Evolutionary conservation across 495 filamentous ascomycete genomes (phyloP).

Genomic region (Peziza echinospora): DNA sequence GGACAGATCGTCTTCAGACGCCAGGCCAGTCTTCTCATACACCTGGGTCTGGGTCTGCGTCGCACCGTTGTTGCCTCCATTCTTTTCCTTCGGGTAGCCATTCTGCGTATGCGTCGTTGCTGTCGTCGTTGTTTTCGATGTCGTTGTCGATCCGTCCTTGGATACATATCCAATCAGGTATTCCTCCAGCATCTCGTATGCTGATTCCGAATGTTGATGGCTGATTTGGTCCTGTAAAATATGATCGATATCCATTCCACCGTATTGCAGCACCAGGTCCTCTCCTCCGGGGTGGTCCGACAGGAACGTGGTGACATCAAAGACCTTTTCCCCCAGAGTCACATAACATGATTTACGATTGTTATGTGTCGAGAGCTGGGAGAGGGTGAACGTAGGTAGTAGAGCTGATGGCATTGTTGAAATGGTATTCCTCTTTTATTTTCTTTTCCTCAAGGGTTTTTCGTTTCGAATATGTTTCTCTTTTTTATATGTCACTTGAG

Average conservation of each 20-base stretch:
- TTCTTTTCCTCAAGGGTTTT: no score
- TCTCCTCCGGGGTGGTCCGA: constrained; percentile 75
- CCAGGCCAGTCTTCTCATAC: constrained; percentile 64
- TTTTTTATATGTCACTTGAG: no score
- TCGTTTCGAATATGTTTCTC: no score
- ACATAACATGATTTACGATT: constrained; percentile 77
- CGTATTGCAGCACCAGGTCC: constrained; percentile 75
- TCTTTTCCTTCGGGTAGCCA: constrained; percentile 6
- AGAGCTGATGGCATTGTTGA: constrained; percentile 20
- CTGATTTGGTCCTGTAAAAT: constrained; percentile 71
- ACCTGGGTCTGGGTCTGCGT: constrained; percentile 5
- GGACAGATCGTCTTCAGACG: constrained; percentile 61
- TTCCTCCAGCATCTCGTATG: constrained; percentile 80
- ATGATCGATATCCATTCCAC: constrained; percentile 60
- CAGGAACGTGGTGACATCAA: constrained; percentile 81
- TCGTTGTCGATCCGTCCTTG: constrained; percentile 10
- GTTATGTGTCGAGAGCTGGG: constrained; percentile 65
- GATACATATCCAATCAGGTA: constrained; percentile 45
- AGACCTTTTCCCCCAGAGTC: constrained; percentile 70
- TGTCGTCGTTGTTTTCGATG: constrained; percentile 6
- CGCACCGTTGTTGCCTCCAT: constrained; percentile 13
- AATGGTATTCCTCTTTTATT: no score
- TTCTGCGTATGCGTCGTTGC: neutral
- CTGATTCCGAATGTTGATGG: constrained; percentile 68
- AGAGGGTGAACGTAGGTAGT: constrained; percentile 54